Base-by-base conservation (phyloP, 2,329 filamentous ascomycete species). In the Monilinia vaccinii-corymbosi region DNA sequence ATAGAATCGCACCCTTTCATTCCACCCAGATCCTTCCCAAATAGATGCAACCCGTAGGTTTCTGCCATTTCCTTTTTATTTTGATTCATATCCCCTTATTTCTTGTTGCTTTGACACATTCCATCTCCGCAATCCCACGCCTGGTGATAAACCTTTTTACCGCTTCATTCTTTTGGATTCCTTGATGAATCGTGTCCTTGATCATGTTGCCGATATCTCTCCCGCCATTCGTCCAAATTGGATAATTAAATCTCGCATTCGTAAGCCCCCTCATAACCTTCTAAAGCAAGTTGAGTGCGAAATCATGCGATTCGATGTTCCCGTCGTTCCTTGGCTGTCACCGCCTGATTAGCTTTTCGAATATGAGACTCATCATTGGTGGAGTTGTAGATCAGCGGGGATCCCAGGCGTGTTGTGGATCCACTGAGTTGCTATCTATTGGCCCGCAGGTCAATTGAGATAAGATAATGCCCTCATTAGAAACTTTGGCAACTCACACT, bases 351-450 rank as follows among this genome's bases (percentile, higher is more conserved):
- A 18, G 36, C 34, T 42, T 52, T 51, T 42, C 6, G 36, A 50
- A n/a, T 36, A 9, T 23, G 21, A 2, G 36, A 23, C 25, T 42
- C 48, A 21, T 50, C 16, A 58, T 52, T 58, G 56, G 56, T 36
- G 36, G 52, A 18, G 36, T 44, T 45, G n/a, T 21, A 16, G 11
- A 14, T 52, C 23, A 45, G 47, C 47, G 38, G 56, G 56, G 56
- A 45, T 42, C 42, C 47, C n/a, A 25, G 36, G 25, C 31, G 25
- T 32, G 46, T 42, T 44, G 56, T 52, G 56, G 56, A 36, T 36
- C 56, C 56, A 52, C 25, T 45, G 44, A 7, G n/a, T 44, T 36
- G 47, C 36, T 58, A 58, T 58, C 56, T 52, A 58, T 58, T 52
- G 56, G 56, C 45, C 45, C 36, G 28, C 28, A 58, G 31, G 8